Evolutionary conservation across 164 flowering plant genomes (phyloP).

Genomic region (Tetracentron sinense): DNA sequence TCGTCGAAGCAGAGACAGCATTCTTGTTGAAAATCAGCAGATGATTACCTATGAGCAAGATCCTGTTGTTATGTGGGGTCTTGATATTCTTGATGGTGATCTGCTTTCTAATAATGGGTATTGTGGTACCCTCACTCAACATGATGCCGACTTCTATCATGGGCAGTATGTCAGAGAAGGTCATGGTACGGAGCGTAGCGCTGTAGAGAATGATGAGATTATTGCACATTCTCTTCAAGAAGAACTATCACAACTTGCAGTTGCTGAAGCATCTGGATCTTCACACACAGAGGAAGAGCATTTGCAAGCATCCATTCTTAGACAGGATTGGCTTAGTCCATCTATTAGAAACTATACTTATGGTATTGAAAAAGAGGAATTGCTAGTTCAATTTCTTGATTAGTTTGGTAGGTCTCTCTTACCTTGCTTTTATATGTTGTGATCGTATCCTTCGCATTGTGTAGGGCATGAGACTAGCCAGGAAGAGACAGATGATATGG

Average conservation of each 20-base stretch:
- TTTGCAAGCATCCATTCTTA: conserved; percentile 39
- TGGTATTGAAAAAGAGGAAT: conserved; percentile 25
- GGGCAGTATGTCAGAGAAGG: conserved; percentile 38
- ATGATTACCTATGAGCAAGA: too few species aligned
- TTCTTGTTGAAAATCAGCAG: too few species aligned
- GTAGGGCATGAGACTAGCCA: conserved; percentile 43
- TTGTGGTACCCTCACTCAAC: too few species aligned
- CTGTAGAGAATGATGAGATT: conserved; percentile 55
- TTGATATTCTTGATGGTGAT: too few species aligned
- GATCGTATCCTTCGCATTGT: conserved; percentile 2
- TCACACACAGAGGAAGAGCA: conserved; percentile 37
- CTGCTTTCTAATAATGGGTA: too few species aligned
- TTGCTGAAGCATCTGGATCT: conserved; percentile 47
- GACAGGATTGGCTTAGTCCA: conserved; percentile 51
- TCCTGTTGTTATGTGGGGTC: too few species aligned
- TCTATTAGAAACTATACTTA: conserved; percentile 30
- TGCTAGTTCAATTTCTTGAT: not conserved
- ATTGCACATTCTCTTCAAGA: conserved; percentile 70
- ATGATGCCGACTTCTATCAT: too few species aligned
- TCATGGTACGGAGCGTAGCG: conserved; percentile 25
- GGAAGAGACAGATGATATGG: conserved; percentile 44
- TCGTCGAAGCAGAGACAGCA: too few species aligned
- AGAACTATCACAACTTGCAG: conserved; percentile 63
- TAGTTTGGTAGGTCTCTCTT: not conserved
- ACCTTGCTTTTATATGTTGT: not conserved